Evolutionary conservation across 2,329 filamentous ascomycete species (phyloP).

Genomic region (Colletotrichum karsti): DNA sequence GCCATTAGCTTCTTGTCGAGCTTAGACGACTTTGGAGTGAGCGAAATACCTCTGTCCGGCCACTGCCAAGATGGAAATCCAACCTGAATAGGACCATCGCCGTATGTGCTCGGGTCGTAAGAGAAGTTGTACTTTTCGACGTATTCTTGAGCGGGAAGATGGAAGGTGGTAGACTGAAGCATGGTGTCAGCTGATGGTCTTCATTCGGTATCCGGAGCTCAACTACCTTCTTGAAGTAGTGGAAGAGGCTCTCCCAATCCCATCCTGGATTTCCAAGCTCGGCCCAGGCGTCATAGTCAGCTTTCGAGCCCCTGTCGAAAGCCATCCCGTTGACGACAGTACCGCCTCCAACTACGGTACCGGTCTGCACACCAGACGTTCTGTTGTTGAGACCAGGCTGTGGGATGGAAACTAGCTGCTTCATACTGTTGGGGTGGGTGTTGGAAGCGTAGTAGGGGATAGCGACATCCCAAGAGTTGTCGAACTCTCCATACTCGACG

Average conservation of each 20-base stretch:
- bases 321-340: slow-evolving; percentile 48
- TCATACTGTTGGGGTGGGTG: slow-evolving; percentile 33
- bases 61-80: slow-evolving; percentile 36
- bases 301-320: slow-evolving; percentile 50
- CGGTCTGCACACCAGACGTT: slow-evolving; percentile 36
- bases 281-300: slow-evolving; percentile 54
- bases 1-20: not conserved
- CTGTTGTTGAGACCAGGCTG: slow-evolving; percentile 38
- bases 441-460: slow-evolving; percentile 27
- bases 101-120: slow-evolving; percentile 32
- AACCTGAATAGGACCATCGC: slow-evolving; percentile 34
- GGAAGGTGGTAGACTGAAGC: slow-evolving; percentile 35
- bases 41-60: slow-evolving; percentile 30
- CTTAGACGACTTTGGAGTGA: not conserved
- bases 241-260: slow-evolving; percentile 53
- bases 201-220: no score
- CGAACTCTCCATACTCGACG: slow-evolving; percentile 33
- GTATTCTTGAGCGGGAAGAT: slow-evolving; percentile 40
- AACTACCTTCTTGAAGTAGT: slow-evolving; percentile 57
- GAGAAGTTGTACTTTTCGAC: slow-evolving; percentile 33
- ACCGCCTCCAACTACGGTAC: slow-evolving; percentile 33
- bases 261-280: slow-evolving; percentile 51
- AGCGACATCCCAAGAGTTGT: slow-evolving; percentile 19
- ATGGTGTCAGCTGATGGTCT: no score
- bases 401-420: slow-evolving; percentile 37